Base-by-base conservation (phyloP, 1,284 basidiomycete genomes). In the Cutaneotrichosporon sp. region DNA sequence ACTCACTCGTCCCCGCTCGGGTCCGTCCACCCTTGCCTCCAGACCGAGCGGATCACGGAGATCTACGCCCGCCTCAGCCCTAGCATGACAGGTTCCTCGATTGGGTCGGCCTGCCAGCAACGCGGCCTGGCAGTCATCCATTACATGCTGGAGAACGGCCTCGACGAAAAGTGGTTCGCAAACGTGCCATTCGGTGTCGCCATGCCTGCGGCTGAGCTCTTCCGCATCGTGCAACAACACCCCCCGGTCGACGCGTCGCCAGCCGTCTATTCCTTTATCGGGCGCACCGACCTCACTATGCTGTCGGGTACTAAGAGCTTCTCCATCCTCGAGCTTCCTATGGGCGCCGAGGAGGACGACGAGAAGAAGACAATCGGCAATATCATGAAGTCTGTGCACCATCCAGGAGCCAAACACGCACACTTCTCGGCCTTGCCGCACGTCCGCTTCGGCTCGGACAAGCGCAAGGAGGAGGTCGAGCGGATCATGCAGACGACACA, bases 361-460 rank as follows among this genome's bases (percentile, higher is more conserved):
- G 61, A 56, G 22, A 63, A 46, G 26, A 69, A 69, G 2, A 71
- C 70, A 2, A 61, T 74, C 21, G 69, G 68, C n/a, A 67, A 69
- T 5, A 52, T 68, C 0, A 60, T 67, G 18, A 56, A 60, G 7
- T 58, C 61, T 49, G 40, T 61, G n/a, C 62, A 22, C 6, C 52
- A 58, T 14, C 49, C 58, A 3, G 63, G 56, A 9, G 61, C 46
- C 52, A 60, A 51, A 47, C 53, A 69, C 46, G 38, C 61, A 34
- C 65, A 70, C 34, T 60, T 53, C 31, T 38, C 67, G 26, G 61
- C 67, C 2, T 57, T 76, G 0, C 76, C 89, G 0, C 87, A 88
- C 62, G 89, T 93, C 60, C 86, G 92, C 7, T 95, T 95, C 68
- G 90, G 90, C 5, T 87, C 91, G 69, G 93, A 97, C 80, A 85